phyloP scores from a whole-genome alignment of 495 filamentous ascomycete species.

The Trichocladium uniseriatum region DNA sequence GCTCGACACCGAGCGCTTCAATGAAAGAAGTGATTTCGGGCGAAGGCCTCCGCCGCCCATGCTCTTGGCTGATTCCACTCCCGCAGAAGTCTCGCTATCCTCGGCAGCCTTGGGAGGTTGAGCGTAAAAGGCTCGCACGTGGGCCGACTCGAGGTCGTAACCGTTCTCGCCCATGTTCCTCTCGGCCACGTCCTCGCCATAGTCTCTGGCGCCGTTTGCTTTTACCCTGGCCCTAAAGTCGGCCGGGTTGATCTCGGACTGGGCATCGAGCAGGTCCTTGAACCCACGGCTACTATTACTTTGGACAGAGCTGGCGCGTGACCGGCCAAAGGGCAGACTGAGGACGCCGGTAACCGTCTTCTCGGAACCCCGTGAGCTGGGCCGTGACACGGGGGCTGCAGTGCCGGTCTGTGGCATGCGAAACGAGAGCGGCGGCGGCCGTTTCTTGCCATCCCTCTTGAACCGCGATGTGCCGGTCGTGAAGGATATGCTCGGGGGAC shows the following conservation, averaged over 20 bases:
- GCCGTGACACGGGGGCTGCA: slow-evolving; percentile 3
- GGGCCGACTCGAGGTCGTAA: slow-evolving; percentile 20
- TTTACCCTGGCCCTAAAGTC: slow-evolving; percentile 38
- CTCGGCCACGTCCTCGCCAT: slow-evolving; percentile 48
- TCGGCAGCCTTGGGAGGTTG: not conserved
- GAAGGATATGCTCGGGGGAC: slow-evolving; percentile 2
- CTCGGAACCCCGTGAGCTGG: slow-evolving; percentile 9
- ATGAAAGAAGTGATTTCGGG: not conserved
- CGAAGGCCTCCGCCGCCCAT: not conserved
- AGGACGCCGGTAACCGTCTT: slow-evolving; percentile 1
- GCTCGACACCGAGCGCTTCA: not conserved
- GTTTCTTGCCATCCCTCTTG: slow-evolving; percentile 9
- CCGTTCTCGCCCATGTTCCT: slow-evolving; percentile 39
- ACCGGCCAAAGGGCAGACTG: slow-evolving; percentile 1
- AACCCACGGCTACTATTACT: slow-evolving; percentile 19
- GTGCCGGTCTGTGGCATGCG: slow-evolving; percentile 9
- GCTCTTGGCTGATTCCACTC: not conserved
- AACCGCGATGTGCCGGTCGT: slow-evolving; percentile 1
- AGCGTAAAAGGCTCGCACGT: slow-evolving; percentile 27
- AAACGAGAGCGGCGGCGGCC: slow-evolving; percentile 24
- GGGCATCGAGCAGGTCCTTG: slow-evolving; percentile 45
- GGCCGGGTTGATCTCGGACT: slow-evolving; percentile 37
- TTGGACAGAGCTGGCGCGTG: slow-evolving; percentile 15
- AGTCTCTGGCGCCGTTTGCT: slow-evolving; percentile 39
- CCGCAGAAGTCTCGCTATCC: too few relatives aligned